Percentiles rank a stretch among this genome's conserved stretches.
Evolutionary conservation across 805 yeast genomes (phyloP).

Genomic region (Ascoidea tarda): DNA sequence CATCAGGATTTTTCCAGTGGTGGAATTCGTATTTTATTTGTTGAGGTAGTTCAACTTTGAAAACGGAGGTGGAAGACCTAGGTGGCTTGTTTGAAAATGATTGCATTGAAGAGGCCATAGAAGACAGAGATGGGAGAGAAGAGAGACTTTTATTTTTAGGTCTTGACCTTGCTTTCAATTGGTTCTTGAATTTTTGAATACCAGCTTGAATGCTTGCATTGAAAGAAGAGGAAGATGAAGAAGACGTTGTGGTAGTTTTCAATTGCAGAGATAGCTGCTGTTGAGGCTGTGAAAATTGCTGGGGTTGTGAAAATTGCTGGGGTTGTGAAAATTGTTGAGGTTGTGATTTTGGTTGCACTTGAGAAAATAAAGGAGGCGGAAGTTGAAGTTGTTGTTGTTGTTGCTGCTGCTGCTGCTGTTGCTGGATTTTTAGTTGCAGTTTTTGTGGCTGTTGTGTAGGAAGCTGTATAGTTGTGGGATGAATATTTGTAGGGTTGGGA

Average conservation of each 20-base stretch:
- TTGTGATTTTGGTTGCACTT: not conserved
- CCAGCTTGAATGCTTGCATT: not conserved
- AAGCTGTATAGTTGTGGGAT: not conserved
- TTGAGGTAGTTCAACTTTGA: constrained; percentile 19
- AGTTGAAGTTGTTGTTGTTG: not conserved
- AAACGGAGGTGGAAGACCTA: constrained; percentile 17
- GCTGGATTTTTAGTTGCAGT: too few species aligned
- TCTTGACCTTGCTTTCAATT: not conserved
- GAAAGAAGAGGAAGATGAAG: not conserved
- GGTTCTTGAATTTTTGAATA: not conserved
- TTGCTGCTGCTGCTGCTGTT: not conserved
- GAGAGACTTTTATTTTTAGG: not conserved
- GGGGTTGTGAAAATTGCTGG: not conserved
- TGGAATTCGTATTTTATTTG: constrained; percentile 21
- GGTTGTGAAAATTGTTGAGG: not conserved
- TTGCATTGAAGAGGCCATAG: not conserved
- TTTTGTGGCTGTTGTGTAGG: not conserved
- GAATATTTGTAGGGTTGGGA: not conserved
- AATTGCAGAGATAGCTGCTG: not conserved
- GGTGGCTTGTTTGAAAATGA: constrained; percentile 10
- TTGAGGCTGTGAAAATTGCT: not conserved
- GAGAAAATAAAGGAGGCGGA: not conserved
- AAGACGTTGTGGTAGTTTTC: not conserved
- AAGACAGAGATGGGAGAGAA: not conserved
- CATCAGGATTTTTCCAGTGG: constrained; percentile 21